phyloP scores from a whole-genome alignment of 1,284 basidiomycete species.

The Cryptococcus depauperatus region DNA sequence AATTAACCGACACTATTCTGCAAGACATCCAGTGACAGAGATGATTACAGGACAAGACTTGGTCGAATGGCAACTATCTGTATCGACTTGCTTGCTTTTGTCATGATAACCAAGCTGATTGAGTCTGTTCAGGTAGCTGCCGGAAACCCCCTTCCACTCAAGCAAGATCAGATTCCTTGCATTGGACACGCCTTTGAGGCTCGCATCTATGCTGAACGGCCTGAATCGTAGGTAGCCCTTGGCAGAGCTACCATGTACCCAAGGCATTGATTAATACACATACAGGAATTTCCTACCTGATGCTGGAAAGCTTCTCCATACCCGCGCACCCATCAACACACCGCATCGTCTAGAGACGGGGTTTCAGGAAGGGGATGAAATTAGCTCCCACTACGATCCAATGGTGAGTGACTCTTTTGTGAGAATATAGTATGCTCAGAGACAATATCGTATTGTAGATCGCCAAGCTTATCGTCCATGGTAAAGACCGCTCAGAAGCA shows the following conservation, averaged over 20 bases:
- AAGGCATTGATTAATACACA: background rate
- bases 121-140: slow-evolving; percentile 54
- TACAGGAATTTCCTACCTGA: slow-evolving; percentile 73
- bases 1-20: background rate
- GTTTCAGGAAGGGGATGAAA: slow-evolving; percentile 74
- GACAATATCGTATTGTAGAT: slow-evolving; percentile 19
- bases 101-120: background rate
- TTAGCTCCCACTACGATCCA: slow-evolving; percentile 88
- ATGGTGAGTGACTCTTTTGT: slow-evolving; percentile 67
- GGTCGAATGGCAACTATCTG: slow-evolving; percentile 89
- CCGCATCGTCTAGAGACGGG: slow-evolving; percentile 86
- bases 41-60: slow-evolving; percentile 89
- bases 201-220: slow-evolving; percentile 93
- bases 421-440: background rate
- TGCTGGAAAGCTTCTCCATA: slow-evolving; percentile 70
- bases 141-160: slow-evolving; percentile 72
- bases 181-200: slow-evolving; percentile 91
- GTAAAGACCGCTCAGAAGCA: slow-evolving; percentile 75
- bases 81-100: slow-evolving; percentile 22
- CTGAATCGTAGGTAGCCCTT: slow-evolving; percentile 61
- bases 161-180: slow-evolving; percentile 68
- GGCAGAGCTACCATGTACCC: background rate
- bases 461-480: slow-evolving; percentile 70
- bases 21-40: slow-evolving; percentile 79
- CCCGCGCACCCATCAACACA: slow-evolving; percentile 50